Percentiles rank a stretch among this genome's conserved stretches.
Evolutionary conservation across 2,329 filamentous ascomycete species (phyloP).

Genomic region (Curvularia spicifera): DNA sequence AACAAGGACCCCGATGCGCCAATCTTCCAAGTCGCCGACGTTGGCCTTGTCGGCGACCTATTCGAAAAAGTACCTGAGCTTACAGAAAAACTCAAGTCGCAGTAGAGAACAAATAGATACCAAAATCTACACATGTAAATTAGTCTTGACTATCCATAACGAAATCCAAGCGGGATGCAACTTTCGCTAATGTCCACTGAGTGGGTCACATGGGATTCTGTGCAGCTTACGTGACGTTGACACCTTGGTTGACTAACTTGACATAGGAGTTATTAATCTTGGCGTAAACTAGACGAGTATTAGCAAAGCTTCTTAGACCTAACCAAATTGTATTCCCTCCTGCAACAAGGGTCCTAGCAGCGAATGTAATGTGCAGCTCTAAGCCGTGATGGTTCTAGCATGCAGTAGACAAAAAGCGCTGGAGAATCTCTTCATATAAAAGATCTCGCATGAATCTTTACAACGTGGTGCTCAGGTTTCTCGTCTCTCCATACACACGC

Average conservation of each 20-base stretch:
- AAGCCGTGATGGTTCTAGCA: not conserved
- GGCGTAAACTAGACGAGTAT: not conserved
- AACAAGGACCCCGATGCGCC: constrained; percentile 98
- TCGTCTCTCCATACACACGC: not conserved
- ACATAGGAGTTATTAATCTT: not conserved
- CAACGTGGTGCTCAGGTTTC: not conserved
- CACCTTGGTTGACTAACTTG: not conserved
- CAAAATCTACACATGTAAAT: not conserved
- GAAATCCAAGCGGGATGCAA: not conserved
- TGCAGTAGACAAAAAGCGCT: not conserved
- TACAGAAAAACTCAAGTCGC: constrained; percentile 85
- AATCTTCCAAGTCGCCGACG: constrained; percentile 97
- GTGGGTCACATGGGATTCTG: not conserved
- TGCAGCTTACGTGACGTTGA: not conserved
- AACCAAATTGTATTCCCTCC: not conserved
- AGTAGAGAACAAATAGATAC: constrained; percentile 25
- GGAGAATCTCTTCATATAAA: not conserved
- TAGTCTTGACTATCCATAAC: not conserved
- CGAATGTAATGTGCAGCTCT: not conserved
- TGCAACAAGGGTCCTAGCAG: not conserved
- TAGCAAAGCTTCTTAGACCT: not conserved
- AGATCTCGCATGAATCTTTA: not conserved
- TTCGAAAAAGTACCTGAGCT: constrained; percentile 96
- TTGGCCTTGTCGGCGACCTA: constrained; percentile 91
- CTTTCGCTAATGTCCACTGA: not conserved